Base-by-base conservation (phyloP, 139 green algal species). In the Chlorella sp. region DNA sequence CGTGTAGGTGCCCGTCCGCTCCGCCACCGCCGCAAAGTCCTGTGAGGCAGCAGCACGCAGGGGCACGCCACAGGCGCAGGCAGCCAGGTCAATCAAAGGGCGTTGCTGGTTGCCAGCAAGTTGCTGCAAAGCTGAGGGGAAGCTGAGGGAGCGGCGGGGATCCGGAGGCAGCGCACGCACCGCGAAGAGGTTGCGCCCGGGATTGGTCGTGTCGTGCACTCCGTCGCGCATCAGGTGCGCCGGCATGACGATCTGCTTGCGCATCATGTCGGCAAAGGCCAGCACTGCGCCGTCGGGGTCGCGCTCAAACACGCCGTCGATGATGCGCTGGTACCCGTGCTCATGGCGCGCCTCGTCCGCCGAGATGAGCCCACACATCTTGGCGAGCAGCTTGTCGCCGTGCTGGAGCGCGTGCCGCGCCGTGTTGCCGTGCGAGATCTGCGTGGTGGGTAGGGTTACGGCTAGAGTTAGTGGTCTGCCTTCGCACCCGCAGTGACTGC, bases 201-300 rank as follows among this genome's bases (percentile, higher is more conserved):
- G 26, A 31, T 80, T 90, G 70, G 80, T 87, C 24, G 49, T 42
- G 55, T 79, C 65, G 78, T 97, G 95, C 84, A 92, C 78, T 31
- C 77, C 78, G 83, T 99, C 95, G 74, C 97, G 75, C 95, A 99
- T 98, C 2, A 97, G 78, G 82, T 98, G 93, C 10, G 95, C 95
- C 14, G 93, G 93, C 95, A 99, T 99, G 17, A 97, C 91, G 76
- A 99, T 98, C 87, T 97, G 90, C 87, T 98, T 98, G 55, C 77
- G 81, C 93, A 99, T 99, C 95, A 99, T 99, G 87, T 98, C 95
- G 14, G 84, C 90, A 77, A 98, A 99, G 1, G 89, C 91, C 17
- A 97, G 62, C 83, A 97, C 93, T n/a, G 94, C 82, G 70, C 92
- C 92, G 66, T 90, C 75, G 50, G 91, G 91, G 79, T 99, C 95